phyloP scores from a whole-genome alignment of 805 yeast species.

The Jamesozyma rosinii region DNA sequence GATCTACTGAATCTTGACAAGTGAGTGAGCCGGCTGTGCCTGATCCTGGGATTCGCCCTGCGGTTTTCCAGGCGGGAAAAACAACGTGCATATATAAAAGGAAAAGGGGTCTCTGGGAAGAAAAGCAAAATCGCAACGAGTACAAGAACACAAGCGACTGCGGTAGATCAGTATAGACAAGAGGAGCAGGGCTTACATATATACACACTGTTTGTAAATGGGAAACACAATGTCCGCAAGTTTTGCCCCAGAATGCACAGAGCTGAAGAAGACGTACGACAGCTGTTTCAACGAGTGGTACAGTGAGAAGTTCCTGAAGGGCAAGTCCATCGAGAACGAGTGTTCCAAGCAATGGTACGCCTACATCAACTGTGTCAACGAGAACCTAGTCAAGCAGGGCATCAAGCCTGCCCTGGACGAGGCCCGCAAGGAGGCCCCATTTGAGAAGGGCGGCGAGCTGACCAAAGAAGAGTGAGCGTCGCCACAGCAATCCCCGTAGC shows the following conservation, averaged over 20 bases:
- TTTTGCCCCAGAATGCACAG: slow-evolving; percentile 95
- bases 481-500: too few relatives aligned
- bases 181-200: background rate
- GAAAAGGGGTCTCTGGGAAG: too few relatives aligned
- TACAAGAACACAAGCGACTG: too few relatives aligned
- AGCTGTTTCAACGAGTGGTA: slow-evolving; percentile 94
- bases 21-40: background rate
- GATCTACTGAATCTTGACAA: slow-evolving; percentile 4
- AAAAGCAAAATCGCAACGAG: too few relatives aligned
- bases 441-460: slow-evolving; percentile 58
- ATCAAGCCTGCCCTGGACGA: slow-evolving; percentile 78
- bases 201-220: slow-evolving; percentile 34
- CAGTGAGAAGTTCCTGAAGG: slow-evolving; percentile 66
- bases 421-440: slow-evolving; percentile 85
- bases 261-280: slow-evolving; percentile 75
- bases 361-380: slow-evolving; percentile 81
- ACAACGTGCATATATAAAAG: too few relatives aligned
- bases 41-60: too few relatives aligned
- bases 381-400: slow-evolving; percentile 59
- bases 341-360: slow-evolving; percentile 84
- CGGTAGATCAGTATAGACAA: background rate
- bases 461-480: too few relatives aligned
- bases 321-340: slow-evolving; percentile 58
- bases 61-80: too few relatives aligned
- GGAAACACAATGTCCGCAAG: slow-evolving; percentile 74